Evolutionary conservation across 352 stramenopile species (phyloP).

Genomic region (Nothophytophthora sp.): DNA sequence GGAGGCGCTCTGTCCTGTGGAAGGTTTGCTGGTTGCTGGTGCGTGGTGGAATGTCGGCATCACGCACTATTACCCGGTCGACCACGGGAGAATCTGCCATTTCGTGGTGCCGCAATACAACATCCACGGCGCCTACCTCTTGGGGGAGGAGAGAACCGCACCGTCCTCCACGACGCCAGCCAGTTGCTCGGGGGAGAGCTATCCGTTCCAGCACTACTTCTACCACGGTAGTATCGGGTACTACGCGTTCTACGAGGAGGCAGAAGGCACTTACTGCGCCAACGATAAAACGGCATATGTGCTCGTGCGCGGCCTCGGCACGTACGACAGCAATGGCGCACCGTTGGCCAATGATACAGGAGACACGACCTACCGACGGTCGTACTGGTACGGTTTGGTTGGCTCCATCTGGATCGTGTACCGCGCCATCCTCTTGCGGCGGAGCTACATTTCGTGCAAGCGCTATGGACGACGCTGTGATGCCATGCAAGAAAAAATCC

Average conservation of each 20-base stretch:
- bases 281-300: conserved; percentile 20
- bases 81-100: conserved; percentile 11
- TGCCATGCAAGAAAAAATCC: conserved; percentile 5
- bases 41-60: conserved; percentile 19
- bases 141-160: conserved; percentile 1
- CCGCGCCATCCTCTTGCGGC: conserved; percentile 16
- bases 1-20: conserved; percentile 4
- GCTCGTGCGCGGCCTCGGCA: conserved; percentile 14
- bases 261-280: conserved; percentile 12
- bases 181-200: conserved; percentile 8
- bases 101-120: conserved; percentile 32
- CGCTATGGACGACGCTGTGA: conserved; percentile 10
- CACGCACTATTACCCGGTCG: conserved; percentile 13
- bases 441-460: conserved; percentile 18
- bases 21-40: conserved; percentile 9
- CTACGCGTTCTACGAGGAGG: conserved; percentile 32
- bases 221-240: conserved; percentile 32
- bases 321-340: conserved; percentile 15
- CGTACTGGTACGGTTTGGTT: conserved; percentile 24
- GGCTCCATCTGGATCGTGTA: conserved; percentile 21
- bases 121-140: conserved; percentile 15
- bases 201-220: conserved; percentile 25
- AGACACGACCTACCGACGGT: conserved; percentile 10
- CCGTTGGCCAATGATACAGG: conserved; percentile 12
- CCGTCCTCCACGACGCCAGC: conserved; percentile 5